phyloP scores from a whole-genome alignment of 176 grass and related monocot species.

The Cocos nucifera region DNA sequence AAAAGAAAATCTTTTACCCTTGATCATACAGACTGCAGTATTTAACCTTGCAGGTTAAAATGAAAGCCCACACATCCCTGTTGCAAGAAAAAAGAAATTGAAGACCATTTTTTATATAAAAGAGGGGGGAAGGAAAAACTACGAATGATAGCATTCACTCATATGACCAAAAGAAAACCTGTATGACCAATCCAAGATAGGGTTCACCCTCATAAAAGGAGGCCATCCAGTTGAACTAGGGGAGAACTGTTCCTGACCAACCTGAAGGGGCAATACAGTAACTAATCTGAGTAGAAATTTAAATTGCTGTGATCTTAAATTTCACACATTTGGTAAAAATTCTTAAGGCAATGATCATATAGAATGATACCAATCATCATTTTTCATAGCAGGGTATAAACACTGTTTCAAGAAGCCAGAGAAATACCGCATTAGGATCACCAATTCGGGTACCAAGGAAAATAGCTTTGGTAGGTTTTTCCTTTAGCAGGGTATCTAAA shows the following conservation, averaged over 20 bases:
- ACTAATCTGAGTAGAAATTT: background rate
- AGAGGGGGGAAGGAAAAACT: too few relatives aligned
- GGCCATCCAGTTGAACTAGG: conserved; percentile 97
- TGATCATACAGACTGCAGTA: conserved; percentile 96
- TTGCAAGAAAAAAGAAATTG: conserved; percentile 18
- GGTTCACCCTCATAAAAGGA: conserved; percentile 99
- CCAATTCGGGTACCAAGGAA: conserved; percentile 99
- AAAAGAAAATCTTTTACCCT: conserved; percentile 51
- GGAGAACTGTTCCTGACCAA: conserved; percentile 99
- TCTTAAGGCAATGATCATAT: too few relatives aligned
- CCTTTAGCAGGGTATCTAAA: conserved; percentile 61
- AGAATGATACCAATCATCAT: too few relatives aligned
- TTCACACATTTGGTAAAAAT: too few relatives aligned
- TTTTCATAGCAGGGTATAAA: too few relatives aligned
- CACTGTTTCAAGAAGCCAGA: background rate
- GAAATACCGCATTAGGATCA: conserved; percentile 89
- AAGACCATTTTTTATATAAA: too few relatives aligned
- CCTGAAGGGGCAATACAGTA: conserved; percentile 40
- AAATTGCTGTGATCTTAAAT: too few relatives aligned
- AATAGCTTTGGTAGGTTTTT: conserved; percentile 91
- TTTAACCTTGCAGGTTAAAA: conserved; percentile 85
- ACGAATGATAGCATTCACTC: background rate
- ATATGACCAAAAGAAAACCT: conserved; percentile 39
- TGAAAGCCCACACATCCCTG: conserved; percentile 99
- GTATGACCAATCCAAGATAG: conserved; percentile 99